Evolutionary conservation across 2,329 filamentous ascomycete species (phyloP).

Genomic region (Tympanopsis confertula): DNA sequence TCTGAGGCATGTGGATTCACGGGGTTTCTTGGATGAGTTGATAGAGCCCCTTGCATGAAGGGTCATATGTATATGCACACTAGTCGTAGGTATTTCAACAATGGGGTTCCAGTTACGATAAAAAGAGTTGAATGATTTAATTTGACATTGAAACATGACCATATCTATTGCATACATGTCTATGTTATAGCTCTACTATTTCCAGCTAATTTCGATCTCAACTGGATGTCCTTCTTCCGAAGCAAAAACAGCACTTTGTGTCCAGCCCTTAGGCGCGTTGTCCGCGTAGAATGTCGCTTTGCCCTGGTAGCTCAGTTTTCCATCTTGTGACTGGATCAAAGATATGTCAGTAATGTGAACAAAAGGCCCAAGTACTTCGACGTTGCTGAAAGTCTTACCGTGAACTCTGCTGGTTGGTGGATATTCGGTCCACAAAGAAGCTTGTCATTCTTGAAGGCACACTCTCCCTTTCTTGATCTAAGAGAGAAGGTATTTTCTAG

Average conservation of each 20-base stretch:
- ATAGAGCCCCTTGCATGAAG: too few species aligned
- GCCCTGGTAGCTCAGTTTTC: conserved; percentile 16
- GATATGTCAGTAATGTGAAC: neutral
- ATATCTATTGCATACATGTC: neutral
- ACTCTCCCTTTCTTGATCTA: neutral
- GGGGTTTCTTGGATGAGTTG: too few species aligned
- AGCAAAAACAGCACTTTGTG: conserved; percentile 18
- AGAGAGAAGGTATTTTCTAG: neutral
- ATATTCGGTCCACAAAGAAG: neutral
- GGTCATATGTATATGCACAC: too few species aligned
- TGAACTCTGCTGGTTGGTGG: neutral
- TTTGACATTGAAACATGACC: too few species aligned
- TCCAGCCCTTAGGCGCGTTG: conserved; percentile 18
- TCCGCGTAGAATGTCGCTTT: conserved; percentile 23
- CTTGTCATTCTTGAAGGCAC: neutral
- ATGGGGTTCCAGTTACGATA: too few species aligned
- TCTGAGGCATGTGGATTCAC: too few species aligned
- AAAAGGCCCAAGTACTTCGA: neutral
- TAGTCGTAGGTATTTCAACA: too few species aligned
- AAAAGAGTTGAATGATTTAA: too few species aligned
- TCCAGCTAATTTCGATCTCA: conserved; percentile 19
- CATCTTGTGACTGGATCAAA: conserved; percentile 13
- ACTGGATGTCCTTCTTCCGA: conserved; percentile 16
- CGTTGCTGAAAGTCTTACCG: neutral
- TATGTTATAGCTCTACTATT: conserved; percentile 3